phyloP scores from a whole-genome alignment of 768 basidiomycete species.

The Tricholomella constricta region DNA sequence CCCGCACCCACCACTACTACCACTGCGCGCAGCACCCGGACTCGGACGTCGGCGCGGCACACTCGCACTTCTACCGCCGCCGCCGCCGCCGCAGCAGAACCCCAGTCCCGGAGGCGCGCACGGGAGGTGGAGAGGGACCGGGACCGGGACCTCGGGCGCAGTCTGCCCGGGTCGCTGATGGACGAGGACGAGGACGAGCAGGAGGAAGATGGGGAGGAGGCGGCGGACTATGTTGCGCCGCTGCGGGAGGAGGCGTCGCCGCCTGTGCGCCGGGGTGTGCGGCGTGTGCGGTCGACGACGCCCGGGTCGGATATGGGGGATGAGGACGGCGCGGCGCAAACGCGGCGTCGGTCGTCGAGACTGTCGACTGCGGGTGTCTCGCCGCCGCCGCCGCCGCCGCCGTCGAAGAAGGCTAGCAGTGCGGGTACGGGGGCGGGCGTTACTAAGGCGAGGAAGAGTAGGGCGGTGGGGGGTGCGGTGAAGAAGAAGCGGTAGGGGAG shows the following conservation, averaged over 20 bases:
- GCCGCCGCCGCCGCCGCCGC: slow-evolving; percentile 21
- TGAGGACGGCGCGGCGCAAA: slow-evolving; percentile 35
- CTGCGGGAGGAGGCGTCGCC: slow-evolving; percentile 37
- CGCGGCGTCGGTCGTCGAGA: slow-evolving; percentile 47
- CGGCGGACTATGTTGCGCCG: slow-evolving; percentile 28
- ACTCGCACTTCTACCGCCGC: not conserved
- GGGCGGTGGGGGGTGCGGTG: slow-evolving; percentile 1
- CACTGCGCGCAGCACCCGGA: not conserved
- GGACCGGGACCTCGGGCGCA: slow-evolving; percentile 26
- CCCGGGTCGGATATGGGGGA: slow-evolving; percentile 33
- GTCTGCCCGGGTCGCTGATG: slow-evolving; percentile 46
- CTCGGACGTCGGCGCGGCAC: not conserved
- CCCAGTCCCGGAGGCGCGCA: too few relatives aligned
- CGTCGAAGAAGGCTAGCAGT: slow-evolving; percentile 18
- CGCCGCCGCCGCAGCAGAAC: not conserved
- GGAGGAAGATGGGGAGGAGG: slow-evolving; percentile 26
- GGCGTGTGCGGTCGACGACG: slow-evolving; percentile 31
- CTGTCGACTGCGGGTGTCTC: slow-evolving; percentile 33
- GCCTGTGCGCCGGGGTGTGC: slow-evolving; percentile 22
- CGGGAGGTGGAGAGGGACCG: not conserved
- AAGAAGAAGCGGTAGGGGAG: slow-evolving; percentile 20
- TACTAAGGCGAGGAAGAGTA: slow-evolving; percentile 24
- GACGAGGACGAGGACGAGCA: slow-evolving; percentile 38
- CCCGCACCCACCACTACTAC: not conserved
- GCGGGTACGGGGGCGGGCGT: slow-evolving; percentile 4